Evolutionary conservation across 1,284 basidiomycete genomes (phyloP).

Genomic region (Pyrrhoderma noxium): DNA sequence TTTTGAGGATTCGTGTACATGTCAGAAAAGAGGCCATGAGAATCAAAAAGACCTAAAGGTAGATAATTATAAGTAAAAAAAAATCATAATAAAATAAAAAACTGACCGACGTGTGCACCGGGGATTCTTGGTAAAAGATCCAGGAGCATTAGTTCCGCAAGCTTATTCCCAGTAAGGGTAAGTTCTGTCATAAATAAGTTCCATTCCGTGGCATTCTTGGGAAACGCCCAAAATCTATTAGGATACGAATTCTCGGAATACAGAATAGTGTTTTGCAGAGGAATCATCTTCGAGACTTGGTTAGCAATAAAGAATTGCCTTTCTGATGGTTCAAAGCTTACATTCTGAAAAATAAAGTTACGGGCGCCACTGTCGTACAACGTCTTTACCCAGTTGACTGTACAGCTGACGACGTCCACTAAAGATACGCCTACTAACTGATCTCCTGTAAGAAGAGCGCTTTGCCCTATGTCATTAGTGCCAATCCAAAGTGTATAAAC

Average conservation of each 20-base stretch:
- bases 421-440: constrained; percentile 32
- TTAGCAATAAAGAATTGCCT: neutral
- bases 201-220: constrained; percentile 35
- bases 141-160: constrained; percentile 29
- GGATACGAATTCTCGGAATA: constrained; percentile 32
- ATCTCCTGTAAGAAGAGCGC: constrained; percentile 33
- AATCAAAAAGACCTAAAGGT: neutral
- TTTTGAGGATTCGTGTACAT: constrained; percentile 26
- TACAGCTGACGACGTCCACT: constrained; percentile 35
- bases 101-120: constrained; percentile 33
- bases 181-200: constrained; percentile 33
- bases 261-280: constrained; percentile 27
- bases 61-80: neutral
- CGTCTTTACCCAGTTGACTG: constrained; percentile 32
- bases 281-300: constrained; percentile 26
- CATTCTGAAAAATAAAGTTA: constrained; percentile 43
- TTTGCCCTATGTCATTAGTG: constrained; percentile 39
- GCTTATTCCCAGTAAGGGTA: constrained; percentile 29
- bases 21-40: constrained; percentile 24
- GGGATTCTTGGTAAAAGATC: constrained; percentile 27
- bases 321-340: constrained; percentile 21
- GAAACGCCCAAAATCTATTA: constrained; percentile 30
- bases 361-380: constrained; percentile 38
- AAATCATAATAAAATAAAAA: neutral
- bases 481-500: constrained; percentile 45